Percentiles rank a stretch among this genome's conserved stretches.
These are phyloP conservation scores for Pleurotus eryngii DNA, from an alignment of 768 basidiomycete genomes.

Conservation along the genomic window DNA sequence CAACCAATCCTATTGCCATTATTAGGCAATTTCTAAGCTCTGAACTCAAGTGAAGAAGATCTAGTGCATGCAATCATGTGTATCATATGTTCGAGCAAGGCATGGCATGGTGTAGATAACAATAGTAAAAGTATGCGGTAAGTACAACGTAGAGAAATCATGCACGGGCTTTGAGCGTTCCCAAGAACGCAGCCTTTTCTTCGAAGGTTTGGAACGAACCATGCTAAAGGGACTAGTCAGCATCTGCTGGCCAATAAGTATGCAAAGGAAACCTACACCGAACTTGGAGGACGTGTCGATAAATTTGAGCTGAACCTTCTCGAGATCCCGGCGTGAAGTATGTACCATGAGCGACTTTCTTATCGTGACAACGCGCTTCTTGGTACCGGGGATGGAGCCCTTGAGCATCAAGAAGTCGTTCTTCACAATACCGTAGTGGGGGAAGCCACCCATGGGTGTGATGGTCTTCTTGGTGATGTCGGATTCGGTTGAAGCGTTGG, in stretches of 20 bases:
- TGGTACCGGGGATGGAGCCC: constrained; percentile 92
- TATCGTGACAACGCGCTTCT: constrained; percentile 97
- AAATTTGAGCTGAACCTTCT: constrained; percentile 98
- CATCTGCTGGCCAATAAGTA: too few species aligned
- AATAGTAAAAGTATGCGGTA: constrained; percentile 38
- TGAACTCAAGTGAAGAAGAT: neutral
- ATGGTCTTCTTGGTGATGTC: constrained; percentile 93
- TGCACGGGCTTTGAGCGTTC: constrained; percentile 82
- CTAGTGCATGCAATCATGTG: constrained; percentile 9
- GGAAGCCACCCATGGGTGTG: constrained; percentile 99
- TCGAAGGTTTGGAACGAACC: constrained; percentile 96
- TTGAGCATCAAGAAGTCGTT: constrained; percentile 98
- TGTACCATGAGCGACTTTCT: constrained; percentile 97
- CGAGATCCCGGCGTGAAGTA: constrained; percentile 92
- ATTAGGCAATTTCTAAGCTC: neutral
- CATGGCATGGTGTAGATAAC: constrained; percentile 37
- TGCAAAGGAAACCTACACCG: constrained; percentile 57
- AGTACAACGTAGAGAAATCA: constrained; percentile 40
- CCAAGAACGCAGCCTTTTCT: constrained; percentile 95
- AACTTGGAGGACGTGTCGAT: constrained; percentile 98
- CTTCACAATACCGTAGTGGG: constrained; percentile 97
- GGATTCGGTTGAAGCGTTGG: constrained; percentile 89
- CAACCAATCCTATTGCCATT: neutral
- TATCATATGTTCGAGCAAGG: constrained; percentile 21
- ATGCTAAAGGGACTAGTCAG: constrained; percentile 48